Conservation (phyloP, 176 grass and related monocot species). For the Tillandsia leiboldiana region DNA sequence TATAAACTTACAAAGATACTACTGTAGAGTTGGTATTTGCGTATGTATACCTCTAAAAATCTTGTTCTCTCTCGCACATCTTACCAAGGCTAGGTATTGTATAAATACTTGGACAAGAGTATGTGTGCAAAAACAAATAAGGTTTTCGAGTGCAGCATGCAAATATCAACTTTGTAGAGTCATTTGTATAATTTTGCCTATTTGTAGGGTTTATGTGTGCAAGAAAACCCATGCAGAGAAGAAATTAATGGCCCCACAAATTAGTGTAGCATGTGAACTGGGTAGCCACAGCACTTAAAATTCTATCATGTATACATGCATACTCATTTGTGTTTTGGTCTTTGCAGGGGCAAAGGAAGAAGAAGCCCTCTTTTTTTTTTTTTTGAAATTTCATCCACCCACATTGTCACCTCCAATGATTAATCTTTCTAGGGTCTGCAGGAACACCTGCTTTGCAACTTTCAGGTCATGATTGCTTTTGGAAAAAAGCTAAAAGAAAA, state of each 20-base stretch:
- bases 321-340: neutral
- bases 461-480: conserved; percentile 14
- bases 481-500: neutral
- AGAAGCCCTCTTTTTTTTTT: neutral
- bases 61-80: too few relatives aligned
- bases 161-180: too few relatives aligned
- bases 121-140: too few relatives aligned
- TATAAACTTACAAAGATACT: neutral
- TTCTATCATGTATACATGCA: neutral
- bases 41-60: too few relatives aligned
- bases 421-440: conserved; percentile 9
- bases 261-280: too few relatives aligned
- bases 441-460: conserved; percentile 6
- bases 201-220: neutral
- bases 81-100: too few relatives aligned
- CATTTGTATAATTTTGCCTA: too few relatives aligned
- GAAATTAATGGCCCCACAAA: too few relatives aligned
- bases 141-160: too few relatives aligned
- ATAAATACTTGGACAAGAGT: too few relatives aligned
- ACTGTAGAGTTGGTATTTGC: too few relatives aligned
- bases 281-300: too few relatives aligned
- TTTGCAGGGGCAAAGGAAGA: neutral
- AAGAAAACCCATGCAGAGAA: neutral
- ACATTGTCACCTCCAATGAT: conserved; percentile 12
- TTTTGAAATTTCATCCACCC: neutral